These are phyloP conservation scores for Asterionellopsis glacialis DNA, from an alignment of 108 stramenopile genomes.

Conservation along the genomic window DNA sequence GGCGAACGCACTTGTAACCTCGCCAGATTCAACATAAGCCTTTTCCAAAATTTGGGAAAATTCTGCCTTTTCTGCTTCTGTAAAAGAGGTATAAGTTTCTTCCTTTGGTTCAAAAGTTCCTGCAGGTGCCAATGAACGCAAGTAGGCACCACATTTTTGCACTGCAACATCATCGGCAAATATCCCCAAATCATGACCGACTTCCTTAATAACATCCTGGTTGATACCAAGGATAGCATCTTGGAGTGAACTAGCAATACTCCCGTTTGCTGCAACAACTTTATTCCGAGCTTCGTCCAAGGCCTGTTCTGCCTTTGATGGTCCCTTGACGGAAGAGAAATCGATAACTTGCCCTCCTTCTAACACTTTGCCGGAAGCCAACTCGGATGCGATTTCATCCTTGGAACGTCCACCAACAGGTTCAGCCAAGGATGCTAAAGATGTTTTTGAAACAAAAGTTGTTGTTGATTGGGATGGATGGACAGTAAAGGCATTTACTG, in stretches of 20 bases:
- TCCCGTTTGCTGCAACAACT: constrained; percentile 1
- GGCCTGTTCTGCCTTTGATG: constrained; percentile 69
- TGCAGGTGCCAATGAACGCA: constrained; percentile 51
- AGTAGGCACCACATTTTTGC: constrained; percentile 63
- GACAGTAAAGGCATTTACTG: no score
- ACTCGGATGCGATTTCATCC: constrained; percentile 52
- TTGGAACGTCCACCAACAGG: constrained; percentile 22
- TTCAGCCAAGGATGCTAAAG: no score
- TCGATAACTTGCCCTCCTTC: constrained; percentile 83
- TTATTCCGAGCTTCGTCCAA: constrained; percentile 51
- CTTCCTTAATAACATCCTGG: constrained; percentile 78
- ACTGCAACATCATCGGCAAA: constrained; percentile 53
- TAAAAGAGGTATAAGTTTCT: not conserved
- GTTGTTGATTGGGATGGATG: not conserved
- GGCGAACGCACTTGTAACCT: constrained; percentile 91
- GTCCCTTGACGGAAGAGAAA: constrained; percentile 70
- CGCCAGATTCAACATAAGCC: constrained; percentile 91
- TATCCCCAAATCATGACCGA: constrained; percentile 70
- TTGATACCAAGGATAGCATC: constrained; percentile 80
- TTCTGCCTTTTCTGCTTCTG: constrained; percentile 25
- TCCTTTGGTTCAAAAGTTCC: constrained; percentile 40
- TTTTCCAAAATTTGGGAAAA: constrained; percentile 47
- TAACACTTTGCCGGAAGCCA: constrained; percentile 55
- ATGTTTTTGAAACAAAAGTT: not conserved
- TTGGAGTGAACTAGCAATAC: not conserved